These are phyloP conservation scores for Saksenaea vasiformis DNA, from an alignment of 371 early-diverging fungal genomes.

Conservation along the genomic window DNA sequence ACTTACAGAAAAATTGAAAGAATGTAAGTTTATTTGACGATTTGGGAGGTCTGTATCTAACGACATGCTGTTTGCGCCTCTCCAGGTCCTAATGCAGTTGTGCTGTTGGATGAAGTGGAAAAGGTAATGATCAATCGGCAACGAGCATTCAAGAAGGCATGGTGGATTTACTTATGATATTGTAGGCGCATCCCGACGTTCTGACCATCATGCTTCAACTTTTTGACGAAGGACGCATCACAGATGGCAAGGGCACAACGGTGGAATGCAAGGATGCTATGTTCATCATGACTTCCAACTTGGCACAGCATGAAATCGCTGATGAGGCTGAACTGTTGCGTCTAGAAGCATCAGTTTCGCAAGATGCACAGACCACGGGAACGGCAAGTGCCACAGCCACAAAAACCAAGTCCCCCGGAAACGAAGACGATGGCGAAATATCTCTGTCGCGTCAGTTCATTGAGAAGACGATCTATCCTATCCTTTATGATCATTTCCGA, in stretches of 20 bases:
- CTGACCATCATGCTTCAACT: slow-evolving; percentile 67
- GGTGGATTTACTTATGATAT: not conserved
- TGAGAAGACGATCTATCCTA: slow-evolving; percentile 58
- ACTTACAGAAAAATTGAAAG: slow-evolving; percentile 68
- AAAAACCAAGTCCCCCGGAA: slow-evolving; percentile 37
- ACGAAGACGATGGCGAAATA: slow-evolving; percentile 34
- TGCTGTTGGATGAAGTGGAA: slow-evolving; percentile 65
- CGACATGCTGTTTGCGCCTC: not conserved
- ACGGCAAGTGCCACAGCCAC: slow-evolving; percentile 23
- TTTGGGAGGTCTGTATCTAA: not conserved
- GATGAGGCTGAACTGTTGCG: slow-evolving; percentile 59
- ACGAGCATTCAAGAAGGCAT: not conserved
- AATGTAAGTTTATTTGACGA: slow-evolving; percentile 34
- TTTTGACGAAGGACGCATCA: slow-evolving; percentile 74
- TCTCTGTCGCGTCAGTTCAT: slow-evolving; percentile 54
- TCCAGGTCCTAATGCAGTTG: slow-evolving; percentile 60
- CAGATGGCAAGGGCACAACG: slow-evolving; percentile 70
- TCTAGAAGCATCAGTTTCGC: slow-evolving; percentile 48
- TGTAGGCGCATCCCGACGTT: slow-evolving; percentile 69
- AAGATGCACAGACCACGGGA: slow-evolving; percentile 44
- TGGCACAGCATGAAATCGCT: slow-evolving; percentile 70
- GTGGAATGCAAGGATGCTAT: slow-evolving; percentile 69
- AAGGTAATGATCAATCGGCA: slow-evolving; percentile 26
- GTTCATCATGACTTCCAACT: slow-evolving; percentile 73
- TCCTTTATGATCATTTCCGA: slow-evolving; percentile 56